A percentile compares a stretch with the other conserved stretches of the same genome.
phyloP scores from a whole-genome alignment of 306 rosid species.

The Trichosanthes truncata region DNA sequence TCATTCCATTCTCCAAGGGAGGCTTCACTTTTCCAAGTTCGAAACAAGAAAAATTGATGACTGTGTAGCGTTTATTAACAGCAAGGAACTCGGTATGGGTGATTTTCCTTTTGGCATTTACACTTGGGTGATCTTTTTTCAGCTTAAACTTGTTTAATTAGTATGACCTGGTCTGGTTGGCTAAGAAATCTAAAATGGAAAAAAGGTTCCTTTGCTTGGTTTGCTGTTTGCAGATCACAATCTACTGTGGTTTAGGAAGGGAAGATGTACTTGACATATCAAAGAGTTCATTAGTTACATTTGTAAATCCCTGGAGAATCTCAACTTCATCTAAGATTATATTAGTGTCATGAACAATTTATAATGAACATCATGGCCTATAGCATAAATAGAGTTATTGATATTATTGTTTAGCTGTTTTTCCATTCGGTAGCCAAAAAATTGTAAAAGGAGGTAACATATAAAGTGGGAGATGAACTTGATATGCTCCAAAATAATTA shows the following conservation, averaged over 20 bases:
- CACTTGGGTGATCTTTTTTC: not conserved
- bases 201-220: not conserved
- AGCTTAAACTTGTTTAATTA: not conserved
- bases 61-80: conserved; percentile 59
- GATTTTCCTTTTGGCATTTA: conserved; percentile 27
- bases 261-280: not conserved
- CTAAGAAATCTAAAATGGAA: not conserved
- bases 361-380: not conserved
- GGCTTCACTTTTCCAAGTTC: conserved; percentile 65
- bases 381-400: not conserved
- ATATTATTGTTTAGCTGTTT: not conserved
- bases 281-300: not conserved
- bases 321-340: not conserved
- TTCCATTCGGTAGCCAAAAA: not conserved
- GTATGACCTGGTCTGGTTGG: not conserved
- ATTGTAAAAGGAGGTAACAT: not conserved
- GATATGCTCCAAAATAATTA: not conserved
- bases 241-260: not conserved
- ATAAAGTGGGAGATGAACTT: not conserved
- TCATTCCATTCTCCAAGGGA: conserved; percentile 47
- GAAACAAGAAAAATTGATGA: conserved; percentile 82
- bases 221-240: not conserved
- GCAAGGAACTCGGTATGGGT: conserved; percentile 52
- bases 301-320: not conserved
- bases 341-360: not conserved